These are phyloP conservation scores for Annulohypoxylon truncatum DNA, from an alignment of 2,329 filamentous ascomycete genomes.

Conservation along the genomic window DNA sequence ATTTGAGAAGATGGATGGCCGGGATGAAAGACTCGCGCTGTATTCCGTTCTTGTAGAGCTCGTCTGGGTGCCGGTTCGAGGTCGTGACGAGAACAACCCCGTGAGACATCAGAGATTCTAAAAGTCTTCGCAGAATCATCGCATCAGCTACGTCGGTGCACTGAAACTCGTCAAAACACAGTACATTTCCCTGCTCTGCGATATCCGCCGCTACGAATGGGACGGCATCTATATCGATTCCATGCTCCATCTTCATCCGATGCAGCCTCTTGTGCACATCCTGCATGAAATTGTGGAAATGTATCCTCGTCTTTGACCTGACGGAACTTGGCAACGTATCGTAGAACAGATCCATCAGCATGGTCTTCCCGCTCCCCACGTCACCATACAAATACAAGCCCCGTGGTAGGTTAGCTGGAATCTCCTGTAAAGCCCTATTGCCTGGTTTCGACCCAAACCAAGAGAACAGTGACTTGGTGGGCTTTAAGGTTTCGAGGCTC, in stretches of 20 bases:
- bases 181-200: constrained; percentile 82
- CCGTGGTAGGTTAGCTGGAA: constrained; percentile 81
- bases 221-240: constrained; percentile 88
- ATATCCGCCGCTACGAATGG: constrained; percentile 96
- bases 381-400: constrained; percentile 96
- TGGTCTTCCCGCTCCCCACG: constrained; percentile 97
- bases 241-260: constrained; percentile 87
- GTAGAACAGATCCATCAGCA: constrained; percentile 99
- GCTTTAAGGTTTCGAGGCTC: constrained; percentile 75
- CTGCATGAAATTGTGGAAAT: constrained; percentile 99
- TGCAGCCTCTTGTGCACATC: constrained; percentile 93
- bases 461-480: constrained; percentile 67
- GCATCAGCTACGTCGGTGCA: constrained; percentile 98
- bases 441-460: constrained; percentile 66
- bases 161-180: constrained; percentile 99
- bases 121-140: constrained; percentile 91
- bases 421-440: constrained; percentile 59
- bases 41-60: constrained; percentile 98
- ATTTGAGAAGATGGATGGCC: constrained; percentile 91
- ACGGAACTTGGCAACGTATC: constrained; percentile 88
- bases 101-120: constrained; percentile 93
- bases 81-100: constrained; percentile 97
- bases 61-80: constrained; percentile 94
- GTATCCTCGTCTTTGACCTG: constrained; percentile 86
- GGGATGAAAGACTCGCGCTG: constrained; percentile 96